Base-by-base conservation (phyloP, 2,329 filamentous ascomycete species). In the Nigrograna mackinnonii region DNA sequence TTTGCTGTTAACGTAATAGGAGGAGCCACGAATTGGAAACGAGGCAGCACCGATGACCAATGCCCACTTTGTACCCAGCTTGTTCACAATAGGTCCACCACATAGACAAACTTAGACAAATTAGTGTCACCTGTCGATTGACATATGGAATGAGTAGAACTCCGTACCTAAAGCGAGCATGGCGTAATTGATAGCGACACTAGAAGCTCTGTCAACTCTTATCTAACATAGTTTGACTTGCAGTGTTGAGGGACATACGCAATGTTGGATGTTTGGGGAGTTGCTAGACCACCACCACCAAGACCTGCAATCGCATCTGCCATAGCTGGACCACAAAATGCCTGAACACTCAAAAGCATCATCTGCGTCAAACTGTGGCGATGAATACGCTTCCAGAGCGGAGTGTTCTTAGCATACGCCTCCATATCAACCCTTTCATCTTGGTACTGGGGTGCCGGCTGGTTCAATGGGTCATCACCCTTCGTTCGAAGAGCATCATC, bases 321-420 rank as follows among this genome's bases (percentile, higher is more conserved):
- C 58, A 62, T 62, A 3, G 58, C 58, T 36, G 58, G 58, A 35
- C 58, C 58, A 28, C 57, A 60, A 39, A 75, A 75, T 0, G 72
- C 71, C 49, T 77, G 74, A 7, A 76, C 55, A 30, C 72, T 75
- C 9, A 77, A 53, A 4, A 76, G 60, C 52, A 76, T 55, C 74
- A 77, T 76, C 55, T 77, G 73, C 4, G 73, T 76, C 49, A 77
- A 62, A 48, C 73, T 75, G 48, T 76, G 70, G 46, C 72, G 70
- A 59, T 70, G 72, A 4, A 75, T 48, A 3, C 71, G 66, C 47
- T 72, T 74, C 73, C 73, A 76, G 4, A 60, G 44, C 2, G 73
- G 73, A 1, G 61, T 58, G 1, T 42, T 56, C 6, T 52, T 46
- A 12, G 47, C 50, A 39, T 64, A 64, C 22, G 57, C 57, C 18